Conservation (phyloP, 2,329 filamentous ascomycete genomes). For the Botrytis aclada region DNA sequence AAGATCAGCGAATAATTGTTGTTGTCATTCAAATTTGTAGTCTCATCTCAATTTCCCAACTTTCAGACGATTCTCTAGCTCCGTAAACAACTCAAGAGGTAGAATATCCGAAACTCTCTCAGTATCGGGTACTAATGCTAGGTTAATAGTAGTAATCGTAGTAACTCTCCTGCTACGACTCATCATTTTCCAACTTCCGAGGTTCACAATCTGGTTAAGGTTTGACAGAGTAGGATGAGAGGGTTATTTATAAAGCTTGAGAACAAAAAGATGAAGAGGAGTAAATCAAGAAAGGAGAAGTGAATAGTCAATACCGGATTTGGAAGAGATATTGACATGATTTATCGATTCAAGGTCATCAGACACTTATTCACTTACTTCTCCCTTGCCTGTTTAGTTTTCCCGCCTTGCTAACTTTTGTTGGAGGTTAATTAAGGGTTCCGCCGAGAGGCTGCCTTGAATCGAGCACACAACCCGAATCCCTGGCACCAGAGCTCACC, state of each 20-base stretch:
- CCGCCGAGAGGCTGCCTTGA: neutral
- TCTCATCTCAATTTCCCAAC: neutral
- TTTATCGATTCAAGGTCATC: neutral
- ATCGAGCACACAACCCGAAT: neutral
- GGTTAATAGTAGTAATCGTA: neutral
- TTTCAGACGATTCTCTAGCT: neutral
- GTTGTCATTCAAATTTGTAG: neutral
- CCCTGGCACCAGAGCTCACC: too few relatives aligned
- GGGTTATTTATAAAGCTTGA: fast-evolving
- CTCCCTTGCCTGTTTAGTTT: neutral
- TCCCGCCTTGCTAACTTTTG: neutral
- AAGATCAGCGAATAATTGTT: neutral
- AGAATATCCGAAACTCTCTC: neutral
- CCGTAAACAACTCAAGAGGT: neutral
- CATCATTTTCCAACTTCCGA: neutral
- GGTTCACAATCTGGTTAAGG: neutral
- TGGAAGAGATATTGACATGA: fast-evolving
- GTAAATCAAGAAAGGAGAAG: too few relatives aligned
- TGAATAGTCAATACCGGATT: neutral
- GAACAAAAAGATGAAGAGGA: neutral
- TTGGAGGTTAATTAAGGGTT: neutral
- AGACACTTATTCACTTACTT: neutral
- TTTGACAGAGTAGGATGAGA: neutral
- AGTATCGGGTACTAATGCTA: neutral
- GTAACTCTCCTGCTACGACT: neutral